Percentiles rank a stretch among this genome's conserved stretches.
These are phyloP conservation scores for Astragalus membranaceus DNA, from an alignment of 306 rosid genomes.

Conservation along the genomic window DNA sequence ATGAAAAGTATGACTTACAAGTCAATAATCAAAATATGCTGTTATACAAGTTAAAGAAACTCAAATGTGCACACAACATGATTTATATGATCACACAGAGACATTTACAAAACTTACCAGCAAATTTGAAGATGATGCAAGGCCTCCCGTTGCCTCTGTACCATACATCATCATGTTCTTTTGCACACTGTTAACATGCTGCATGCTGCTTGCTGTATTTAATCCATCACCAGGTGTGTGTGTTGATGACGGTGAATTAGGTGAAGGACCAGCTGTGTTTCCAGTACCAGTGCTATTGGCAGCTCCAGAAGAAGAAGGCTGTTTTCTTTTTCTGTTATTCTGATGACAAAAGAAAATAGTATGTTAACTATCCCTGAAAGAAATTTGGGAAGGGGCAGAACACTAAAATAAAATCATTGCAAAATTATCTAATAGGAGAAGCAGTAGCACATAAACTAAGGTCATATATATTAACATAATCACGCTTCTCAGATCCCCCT, in stretches of 20 bases:
- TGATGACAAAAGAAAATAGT: conserved; percentile 15
- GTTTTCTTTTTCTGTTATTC: conserved; percentile 70
- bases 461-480: neutral
- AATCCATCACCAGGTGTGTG: conserved; percentile 82
- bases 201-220: conserved; percentile 59
- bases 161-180: conserved; percentile 66
- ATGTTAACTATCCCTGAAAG: conserved; percentile 8
- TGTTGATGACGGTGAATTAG: conserved; percentile 84
- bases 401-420: neutral
- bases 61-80: neutral
- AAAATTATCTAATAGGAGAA: conserved; percentile 3
- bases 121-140: conserved; percentile 68
- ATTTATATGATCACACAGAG: neutral
- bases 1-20: conserved; percentile 6
- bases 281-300: conserved; percentile 97
- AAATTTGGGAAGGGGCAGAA: neutral
- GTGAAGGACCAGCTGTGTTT: conserved; percentile 77
- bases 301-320: conserved; percentile 74
- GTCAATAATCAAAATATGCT: conserved; percentile 13
- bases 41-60: neutral
- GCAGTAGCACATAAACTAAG: neutral
- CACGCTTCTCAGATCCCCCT: neutral
- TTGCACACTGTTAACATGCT: conserved; percentile 52
- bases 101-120: conserved; percentile 37
- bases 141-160: conserved; percentile 72